phyloP scores from a whole-genome alignment of 2,329 filamentous ascomycete species.

The Phaeosphaeriaceae sp. region DNA sequence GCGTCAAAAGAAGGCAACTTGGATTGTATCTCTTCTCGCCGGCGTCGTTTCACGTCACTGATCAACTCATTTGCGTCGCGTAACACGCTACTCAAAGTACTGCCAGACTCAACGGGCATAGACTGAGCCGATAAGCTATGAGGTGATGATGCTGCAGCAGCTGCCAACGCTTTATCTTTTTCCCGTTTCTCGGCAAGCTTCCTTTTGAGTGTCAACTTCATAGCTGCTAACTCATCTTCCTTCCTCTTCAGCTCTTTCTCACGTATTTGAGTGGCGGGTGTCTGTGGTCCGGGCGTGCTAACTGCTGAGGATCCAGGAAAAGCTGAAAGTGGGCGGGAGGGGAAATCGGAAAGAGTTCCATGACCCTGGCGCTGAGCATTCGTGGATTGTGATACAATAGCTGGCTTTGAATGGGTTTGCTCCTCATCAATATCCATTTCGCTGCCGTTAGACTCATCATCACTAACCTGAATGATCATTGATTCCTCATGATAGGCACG shows the following conservation, averaged over 20 bases:
- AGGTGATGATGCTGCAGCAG: conserved; percentile 11
- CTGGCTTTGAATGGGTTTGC: conserved; percentile 49
- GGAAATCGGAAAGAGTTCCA: conserved; percentile 29
- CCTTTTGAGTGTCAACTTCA: conserved; percentile 34
- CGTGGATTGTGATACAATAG: conserved; percentile 1
- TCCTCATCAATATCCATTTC: conserved; percentile 70
- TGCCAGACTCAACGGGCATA: not conserved
- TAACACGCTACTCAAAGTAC: not conserved
- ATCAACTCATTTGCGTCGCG: not conserved
- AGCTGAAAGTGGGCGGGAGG: conserved; percentile 31
- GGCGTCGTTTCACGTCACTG: conserved; percentile 31
- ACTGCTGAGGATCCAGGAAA: conserved; percentile 32
- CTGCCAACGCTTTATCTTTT: conserved; percentile 22
- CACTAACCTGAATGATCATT: conserved; percentile 85
- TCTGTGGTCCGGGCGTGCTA: conserved; percentile 45
- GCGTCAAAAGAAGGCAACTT: conserved; percentile 55
- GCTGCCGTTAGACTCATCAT: conserved; percentile 67
- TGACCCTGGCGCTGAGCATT: conserved; percentile 13
- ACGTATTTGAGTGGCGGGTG: conserved; percentile 45
- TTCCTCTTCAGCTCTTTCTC: conserved; percentile 55
- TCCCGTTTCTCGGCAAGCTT: conserved; percentile 34
- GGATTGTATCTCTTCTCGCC: conserved; percentile 58
- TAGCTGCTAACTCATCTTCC: conserved; percentile 58
- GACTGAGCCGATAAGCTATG: not conserved
- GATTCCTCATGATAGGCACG: conserved; percentile 59